These are phyloP conservation scores for Zostera marina DNA, from an alignment of 116 monocot species.

Conservation along the genomic window DNA sequence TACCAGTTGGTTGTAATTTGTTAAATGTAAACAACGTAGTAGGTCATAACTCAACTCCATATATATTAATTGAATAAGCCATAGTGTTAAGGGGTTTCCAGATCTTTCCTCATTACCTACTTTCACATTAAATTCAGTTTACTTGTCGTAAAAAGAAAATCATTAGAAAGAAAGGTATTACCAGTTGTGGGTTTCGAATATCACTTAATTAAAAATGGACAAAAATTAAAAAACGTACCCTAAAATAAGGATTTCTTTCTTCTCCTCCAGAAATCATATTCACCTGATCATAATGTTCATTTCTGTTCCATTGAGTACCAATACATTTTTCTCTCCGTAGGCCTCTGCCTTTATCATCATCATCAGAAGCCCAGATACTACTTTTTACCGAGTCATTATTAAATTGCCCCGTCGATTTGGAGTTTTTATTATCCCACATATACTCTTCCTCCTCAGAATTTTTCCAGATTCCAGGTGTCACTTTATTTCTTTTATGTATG, in stretches of 20 bases:
- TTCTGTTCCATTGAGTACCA: slow-evolving; percentile 20
- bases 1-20: too few species aligned
- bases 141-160: too few species aligned
- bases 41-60: too few species aligned
- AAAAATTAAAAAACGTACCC: slow-evolving; percentile 15
- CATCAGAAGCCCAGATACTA: slow-evolving; percentile 13
- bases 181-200: too few species aligned
- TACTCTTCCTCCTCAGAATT: slow-evolving; percentile 94
- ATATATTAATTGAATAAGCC: too few species aligned
- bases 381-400: slow-evolving; percentile 16
- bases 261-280: slow-evolving; percentile 19
- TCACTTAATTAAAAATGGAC: background rate
- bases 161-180: too few species aligned
- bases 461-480: slow-evolving; percentile 61
- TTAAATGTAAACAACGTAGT: too few species aligned
- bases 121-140: too few species aligned
- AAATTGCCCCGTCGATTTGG: slow-evolving; percentile 25
- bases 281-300: slow-evolving; percentile 15
- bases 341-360: slow-evolving; percentile 21
- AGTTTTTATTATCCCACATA: slow-evolving; percentile 70
- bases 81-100: background rate
- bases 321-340: slow-evolving; percentile 28
- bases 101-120: too few species aligned
- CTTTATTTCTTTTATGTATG: slow-evolving; percentile 16
- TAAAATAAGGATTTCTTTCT: slow-evolving; percentile 24